A percentile compares a stretch with the other conserved stretches of the same genome.
Conservation (phyloP, 2,329 filamentous ascomycete species). For the Hymenoscyphus fructigenus region DNA sequence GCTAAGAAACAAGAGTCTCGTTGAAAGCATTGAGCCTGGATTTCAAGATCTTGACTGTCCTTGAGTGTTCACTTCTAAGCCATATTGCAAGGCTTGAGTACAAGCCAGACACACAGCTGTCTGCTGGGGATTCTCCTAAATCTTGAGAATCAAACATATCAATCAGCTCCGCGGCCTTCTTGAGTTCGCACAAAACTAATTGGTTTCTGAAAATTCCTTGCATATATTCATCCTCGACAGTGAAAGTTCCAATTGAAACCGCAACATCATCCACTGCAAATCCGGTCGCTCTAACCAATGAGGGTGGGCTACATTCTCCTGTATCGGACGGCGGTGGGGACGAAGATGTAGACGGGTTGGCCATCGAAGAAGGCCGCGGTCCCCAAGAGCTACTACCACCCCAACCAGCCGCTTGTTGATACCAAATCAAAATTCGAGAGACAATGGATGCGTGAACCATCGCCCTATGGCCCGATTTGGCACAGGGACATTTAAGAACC, state of each 20-base stretch:
- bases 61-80: slow-evolving; percentile 22
- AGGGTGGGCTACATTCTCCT: slow-evolving; percentile 9
- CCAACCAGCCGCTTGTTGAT: slow-evolving; percentile 32
- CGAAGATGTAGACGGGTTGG: background rate
- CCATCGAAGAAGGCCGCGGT: slow-evolving; percentile 9
- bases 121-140: slow-evolving; percentile 11
- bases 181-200: slow-evolving; percentile 30
- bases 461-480: slow-evolving; percentile 27
- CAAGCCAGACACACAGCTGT: slow-evolving; percentile 10
- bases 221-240: slow-evolving; percentile 27
- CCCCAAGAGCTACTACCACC: slow-evolving; percentile 22
- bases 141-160: slow-evolving; percentile 20
- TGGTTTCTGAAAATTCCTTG: slow-evolving; percentile 29
- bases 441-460: slow-evolving; percentile 34
- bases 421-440: slow-evolving; percentile 34
- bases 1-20: slow-evolving; percentile 9
- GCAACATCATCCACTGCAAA: slow-evolving; percentile 27
- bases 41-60: slow-evolving; percentile 17
- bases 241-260: slow-evolving; percentile 28
- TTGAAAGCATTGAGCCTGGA: slow-evolving; percentile 16
- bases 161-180: slow-evolving; percentile 23
- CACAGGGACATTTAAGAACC: slow-evolving; percentile 26
- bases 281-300: slow-evolving; percentile 26
- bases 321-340: slow-evolving; percentile 9
- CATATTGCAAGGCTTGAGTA: slow-evolving; percentile 20